Evolutionary conservation across 805 yeast genomes (phyloP), one percentile per base, ranked within the genome.

Genomic region (Cyberlindnera mycetangii): DNA sequence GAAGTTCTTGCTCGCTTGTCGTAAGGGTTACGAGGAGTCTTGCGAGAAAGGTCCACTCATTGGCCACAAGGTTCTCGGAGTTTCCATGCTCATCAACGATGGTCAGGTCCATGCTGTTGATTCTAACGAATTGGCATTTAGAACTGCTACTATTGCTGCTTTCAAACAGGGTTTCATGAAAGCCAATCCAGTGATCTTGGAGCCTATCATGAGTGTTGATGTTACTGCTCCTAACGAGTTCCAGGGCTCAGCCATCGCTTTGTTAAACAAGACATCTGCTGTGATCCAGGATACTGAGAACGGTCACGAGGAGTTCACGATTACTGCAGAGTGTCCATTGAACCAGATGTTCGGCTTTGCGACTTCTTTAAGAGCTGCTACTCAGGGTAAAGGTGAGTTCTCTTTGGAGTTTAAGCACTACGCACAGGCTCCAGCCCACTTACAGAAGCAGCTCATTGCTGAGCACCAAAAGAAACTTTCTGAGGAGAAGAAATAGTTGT

Each of bases 351-450:
- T 93, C 66, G 99, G 99, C 31, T 88, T 93, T 63, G 96, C 98
- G 7, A 87, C 98, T 8, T 80, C 88, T 20, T 75, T 93, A 62
- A 85, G 99, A 75, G 98, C 99, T 17, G 81, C 87, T 48, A 92
- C 99, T 14, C 99, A 93, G 70, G 99, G 99, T 70, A 93, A 93
- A 66, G 99, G 99, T 60, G 98, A 95, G 70, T 93, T 93, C 67
- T 79, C 96, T 2, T 76, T 93, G 67, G 99, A 93, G 67, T 93
- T 93, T 72, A 83, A 86, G 63, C 86, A 89, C 60, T 93, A 92
- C 66, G 80, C 92, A 40, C 96, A 95, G 54, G 85, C 95, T 41
- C 78, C 95, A 38, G 88, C 92, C 30, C 96, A 89, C 54, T 74
- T 92, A 54, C 99, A 93, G 71, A 85, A 75, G 62, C 86, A 92